Conservation (phyloP, 192 early-diverging fungal species). For the Backusella westeae region DNA sequence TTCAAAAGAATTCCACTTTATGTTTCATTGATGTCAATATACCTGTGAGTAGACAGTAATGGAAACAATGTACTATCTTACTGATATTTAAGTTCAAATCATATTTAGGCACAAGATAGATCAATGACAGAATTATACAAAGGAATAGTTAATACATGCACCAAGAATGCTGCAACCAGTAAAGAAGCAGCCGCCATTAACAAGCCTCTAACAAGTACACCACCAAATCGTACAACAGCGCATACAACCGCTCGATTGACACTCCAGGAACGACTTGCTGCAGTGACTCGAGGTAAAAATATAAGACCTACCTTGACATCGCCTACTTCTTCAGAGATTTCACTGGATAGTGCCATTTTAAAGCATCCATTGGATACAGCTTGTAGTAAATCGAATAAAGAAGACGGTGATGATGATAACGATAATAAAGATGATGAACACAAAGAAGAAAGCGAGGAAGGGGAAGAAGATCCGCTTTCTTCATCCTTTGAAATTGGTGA, state of each 20-base stretch:
- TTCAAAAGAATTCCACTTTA: conserved; percentile 75
- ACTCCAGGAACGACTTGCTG: conserved; percentile 37
- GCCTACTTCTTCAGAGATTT: background rate
- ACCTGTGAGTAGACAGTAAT: conserved; percentile 30
- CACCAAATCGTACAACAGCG: conserved; percentile 8
- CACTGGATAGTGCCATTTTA: background rate
- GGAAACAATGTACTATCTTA: background rate
- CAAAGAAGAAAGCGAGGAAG: background rate
- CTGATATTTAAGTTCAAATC: background rate
- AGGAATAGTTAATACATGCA: conserved; percentile 29
- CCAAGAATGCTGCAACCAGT: conserved; percentile 23
- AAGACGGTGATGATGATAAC: background rate
- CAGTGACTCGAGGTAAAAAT: conserved; percentile 28
- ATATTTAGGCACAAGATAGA: conserved; percentile 20
- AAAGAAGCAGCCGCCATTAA: background rate
- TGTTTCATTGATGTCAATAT: conserved; percentile 72
- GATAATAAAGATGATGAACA: background rate
- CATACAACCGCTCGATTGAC: conserved; percentile 29
- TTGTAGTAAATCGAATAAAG: background rate
- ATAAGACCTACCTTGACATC: background rate
- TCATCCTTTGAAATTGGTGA: conserved; percentile 37
- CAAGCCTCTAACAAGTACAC: background rate
- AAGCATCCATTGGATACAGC: background rate
- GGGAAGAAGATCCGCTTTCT: background rate
- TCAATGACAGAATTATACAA: conserved; percentile 23